Base-by-base conservation (phyloP, 1,139 yeast genomes). In the Debaryomycetaceae sp. region DNA sequence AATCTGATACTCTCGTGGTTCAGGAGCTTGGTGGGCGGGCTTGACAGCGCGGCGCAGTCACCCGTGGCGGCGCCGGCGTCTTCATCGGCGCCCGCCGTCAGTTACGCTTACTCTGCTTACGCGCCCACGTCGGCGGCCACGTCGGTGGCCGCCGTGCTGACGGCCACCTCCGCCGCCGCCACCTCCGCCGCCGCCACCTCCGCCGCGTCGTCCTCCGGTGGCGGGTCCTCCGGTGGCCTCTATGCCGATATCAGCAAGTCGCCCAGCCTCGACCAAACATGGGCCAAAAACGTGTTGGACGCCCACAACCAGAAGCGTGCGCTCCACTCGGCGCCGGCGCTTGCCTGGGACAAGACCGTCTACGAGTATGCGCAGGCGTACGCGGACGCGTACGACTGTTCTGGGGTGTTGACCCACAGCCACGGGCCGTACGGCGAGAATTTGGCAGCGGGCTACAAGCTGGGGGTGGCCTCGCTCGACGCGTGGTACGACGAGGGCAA, bases 341-440 rank as follows among this genome's bases (percentile, higher is more conserved):
- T 88, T 41, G 39, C 69, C 4, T 88, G 96, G 96, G 72, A 75
- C 43, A 50, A 56, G 11, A 64, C 63, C 11, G 60, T 83, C 31
- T 85, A 80, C 38, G 44, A 55, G 21, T 79, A 73, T 49, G 95
- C 96, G 30, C 76, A 78, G 54, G 53, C 58, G 41, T 79, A 77
- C 56, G 86, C 89, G 23, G 70, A 72, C 51, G 46, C 57, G 23
- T 83, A 78, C 59, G 73, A 73, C 51, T 86, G 96, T 61, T 76
- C 78, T 25, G 83, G 84, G 36, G 43, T 50, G 13, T 74, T 86
- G 53, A 58, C 58, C 20, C 96, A 86, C 62, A 75, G 91, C 33
- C 83, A 82, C 34, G 89, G 89, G 34, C 62, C 68, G 32, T 82
- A 77, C 61, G 96, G 96, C 51, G 96, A 88, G 61, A 88, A 86